Conservation (phyloP, 23 red algal species). For the Gracilariopsis chorda region DNA sequence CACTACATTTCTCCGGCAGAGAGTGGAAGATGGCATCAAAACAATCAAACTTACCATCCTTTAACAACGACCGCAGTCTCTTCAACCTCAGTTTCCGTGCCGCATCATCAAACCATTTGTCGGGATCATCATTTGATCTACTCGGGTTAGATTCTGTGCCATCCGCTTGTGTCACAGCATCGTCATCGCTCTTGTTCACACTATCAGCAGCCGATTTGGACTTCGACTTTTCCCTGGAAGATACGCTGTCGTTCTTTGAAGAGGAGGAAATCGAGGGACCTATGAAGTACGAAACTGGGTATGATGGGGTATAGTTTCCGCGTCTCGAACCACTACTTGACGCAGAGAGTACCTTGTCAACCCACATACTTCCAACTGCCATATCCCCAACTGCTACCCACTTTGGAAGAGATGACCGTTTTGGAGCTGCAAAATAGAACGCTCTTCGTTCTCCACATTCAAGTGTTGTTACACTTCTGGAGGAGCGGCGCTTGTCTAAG, state of each 20-base stretch:
- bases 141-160: not conserved
- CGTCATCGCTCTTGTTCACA: not conserved
- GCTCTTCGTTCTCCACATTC: constrained; percentile 59
- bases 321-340: not conserved
- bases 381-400: constrained; percentile 47
- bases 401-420: constrained; percentile 51
- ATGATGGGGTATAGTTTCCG: constrained; percentile 26
- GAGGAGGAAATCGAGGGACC: not conserved
- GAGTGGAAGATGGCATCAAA: constrained; percentile 39
- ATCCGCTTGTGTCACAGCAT: not conserved
- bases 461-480: not conserved
- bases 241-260: not conserved
- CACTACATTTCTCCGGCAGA: not conserved
- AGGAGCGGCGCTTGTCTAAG: constrained; percentile 12
- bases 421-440: constrained; percentile 62
- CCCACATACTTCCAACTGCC: constrained; percentile 28
- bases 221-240: not conserved
- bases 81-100: constrained; percentile 28
- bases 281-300: constrained; percentile 10
- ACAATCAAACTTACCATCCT: constrained; percentile 1
- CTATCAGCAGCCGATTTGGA: not conserved
- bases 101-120: constrained; percentile 64
- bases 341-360: constrained; percentile 47
- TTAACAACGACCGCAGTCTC: constrained; percentile 27
- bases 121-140: not conserved